Evolutionary conservation across 345 rosid genomes (phyloP), one percentile per base, ranked within the genome.

Genomic region (Pugionium dolabratum): DNA sequence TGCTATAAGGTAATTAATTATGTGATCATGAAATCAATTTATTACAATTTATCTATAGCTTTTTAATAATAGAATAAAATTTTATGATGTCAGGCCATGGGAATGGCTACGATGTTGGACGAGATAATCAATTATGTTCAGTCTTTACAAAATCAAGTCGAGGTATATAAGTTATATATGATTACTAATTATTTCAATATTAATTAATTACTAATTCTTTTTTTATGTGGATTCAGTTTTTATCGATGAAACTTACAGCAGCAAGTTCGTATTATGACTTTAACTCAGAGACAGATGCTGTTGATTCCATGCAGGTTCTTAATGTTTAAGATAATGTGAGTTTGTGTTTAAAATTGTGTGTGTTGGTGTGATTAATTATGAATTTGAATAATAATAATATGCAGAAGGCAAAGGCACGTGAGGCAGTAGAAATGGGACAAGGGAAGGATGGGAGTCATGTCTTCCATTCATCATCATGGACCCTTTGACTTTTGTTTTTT

Each of bases 61-160:
- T 18, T 18, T 18, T 18, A 18, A 18, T 18, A 18, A 18, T 18
- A 18, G 18, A 18, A 18, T 18, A 18, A 18, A 27, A 25, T 72
- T 18, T 58, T 58, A 10, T 61, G 64, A 25, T 40, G 50, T 18
- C 78, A 90, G 95, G 79, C 92, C 3, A 90, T 87, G 97, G 97
- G 97, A 25, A 87, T 87, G 92, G 75, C 97, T 43, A 78, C 86
- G 43, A 90, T 87, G 97, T 43, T 90, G 71, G 97, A 87, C 47
- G 95, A 83, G 73, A 90, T 86, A 4, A 90, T 90, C 49, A 85
- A 86, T 55, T 90, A 90, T 70, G 93, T 90, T 2, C 90, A 81
- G 69, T 86, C 95, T 25, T 77, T 87, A 51, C 90, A 90, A 62
- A 83, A 85, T 71, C 95, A 90, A 69, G 89, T 90, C 40, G 97